Evolutionary conservation across 768 basidiomycete species (phyloP), one percentile per base, ranked within the genome.

Genomic region (Plicaturopsis crispa): DNA sequence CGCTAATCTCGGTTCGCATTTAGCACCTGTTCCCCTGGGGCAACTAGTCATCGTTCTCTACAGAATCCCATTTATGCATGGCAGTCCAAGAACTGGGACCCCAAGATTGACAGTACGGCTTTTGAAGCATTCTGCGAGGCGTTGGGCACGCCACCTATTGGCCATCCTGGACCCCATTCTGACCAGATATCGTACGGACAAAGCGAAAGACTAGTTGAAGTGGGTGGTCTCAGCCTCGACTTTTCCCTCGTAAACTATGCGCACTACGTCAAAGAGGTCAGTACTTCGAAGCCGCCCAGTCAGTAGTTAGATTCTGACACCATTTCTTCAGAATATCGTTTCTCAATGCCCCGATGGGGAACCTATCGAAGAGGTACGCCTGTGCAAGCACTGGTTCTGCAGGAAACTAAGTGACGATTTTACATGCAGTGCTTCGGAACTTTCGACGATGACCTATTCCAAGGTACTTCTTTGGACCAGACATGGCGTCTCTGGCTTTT

Each of bases 61-160:
- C 41, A 87, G 73, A 52, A 47, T 31, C 83, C 86, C 3, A 65
- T 91, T 19, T 73, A 72, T 1, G 61, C 57, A 5, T 94, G 90
- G 86, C 93, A 97, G 62, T 69, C 65, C 0, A 84, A 83, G 57
- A 82, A 81, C 53, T 97, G 92, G 93, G 84, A 94, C 54, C 82
- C 85, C 0, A 59, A 61, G 11, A 73, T 84, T 33, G 72, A 69
- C 5, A 81, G 72, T 49, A 70, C 67, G 1, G 53, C 37, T 1
- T 90, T 87, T 44, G 78, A 84, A 36, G 61, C 75, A 22, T 89
- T 89, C 52, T 90, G 86, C 51, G 60, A 56, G 21, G 57, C 69
- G 1, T 53, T 90, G 40, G 66, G 59, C 46, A 67, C 67, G 42
- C 67, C 75, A 12, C 53, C 51, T 39, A 62, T 53, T 51, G 63